Percentiles rank a stretch among this genome's conserved stretches.
phyloP scores from a whole-genome alignment of 441 rosid genomes.

The Bruguiera hainesii region DNA sequence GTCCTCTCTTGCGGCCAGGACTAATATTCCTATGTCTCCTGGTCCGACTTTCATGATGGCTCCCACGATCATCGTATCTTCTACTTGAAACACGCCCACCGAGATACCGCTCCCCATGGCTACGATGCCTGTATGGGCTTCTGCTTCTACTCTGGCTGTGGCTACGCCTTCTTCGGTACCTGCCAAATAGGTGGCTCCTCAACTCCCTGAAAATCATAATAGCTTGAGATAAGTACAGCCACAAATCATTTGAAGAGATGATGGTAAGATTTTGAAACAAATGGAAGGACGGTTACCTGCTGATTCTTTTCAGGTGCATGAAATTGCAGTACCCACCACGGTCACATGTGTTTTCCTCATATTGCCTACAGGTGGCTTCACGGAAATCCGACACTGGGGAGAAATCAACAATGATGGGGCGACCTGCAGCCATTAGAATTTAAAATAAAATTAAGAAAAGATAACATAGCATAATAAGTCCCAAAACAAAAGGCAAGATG shows the following conservation, averaged over 20 bases:
- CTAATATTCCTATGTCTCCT: conserved; percentile 52
- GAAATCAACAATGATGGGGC: conserved; percentile 77
- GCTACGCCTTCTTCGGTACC: conserved; percentile 44
- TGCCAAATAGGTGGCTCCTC: conserved; percentile 48
- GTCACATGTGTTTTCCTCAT: conserved; percentile 75
- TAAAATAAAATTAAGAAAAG: conserved; percentile 1
- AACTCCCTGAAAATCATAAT: conserved; percentile 38
- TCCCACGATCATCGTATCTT: conserved; percentile 43
- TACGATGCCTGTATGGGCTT: conserved; percentile 41
- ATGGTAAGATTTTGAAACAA: not conserved
- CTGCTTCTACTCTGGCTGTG: conserved; percentile 52
- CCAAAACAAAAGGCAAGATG: too few relatives aligned
- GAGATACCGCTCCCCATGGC: conserved; percentile 31
- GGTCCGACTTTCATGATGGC: conserved; percentile 35
- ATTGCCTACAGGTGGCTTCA: conserved; percentile 82
- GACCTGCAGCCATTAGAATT: conserved; percentile 34
- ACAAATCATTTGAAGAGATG: not conserved
- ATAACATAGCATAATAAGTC: not conserved
- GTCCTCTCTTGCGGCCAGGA: conserved; percentile 42
- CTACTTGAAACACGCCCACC: conserved; percentile 34
- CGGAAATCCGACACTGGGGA: conserved; percentile 85
- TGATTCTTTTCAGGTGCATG: conserved; percentile 63
- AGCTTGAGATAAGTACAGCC: not conserved
- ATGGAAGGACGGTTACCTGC: conserved; percentile 30
- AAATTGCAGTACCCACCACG: conserved; percentile 69